Evolutionary conservation across 805 yeast species (phyloP).

Genomic region (Candida pini): DNA sequence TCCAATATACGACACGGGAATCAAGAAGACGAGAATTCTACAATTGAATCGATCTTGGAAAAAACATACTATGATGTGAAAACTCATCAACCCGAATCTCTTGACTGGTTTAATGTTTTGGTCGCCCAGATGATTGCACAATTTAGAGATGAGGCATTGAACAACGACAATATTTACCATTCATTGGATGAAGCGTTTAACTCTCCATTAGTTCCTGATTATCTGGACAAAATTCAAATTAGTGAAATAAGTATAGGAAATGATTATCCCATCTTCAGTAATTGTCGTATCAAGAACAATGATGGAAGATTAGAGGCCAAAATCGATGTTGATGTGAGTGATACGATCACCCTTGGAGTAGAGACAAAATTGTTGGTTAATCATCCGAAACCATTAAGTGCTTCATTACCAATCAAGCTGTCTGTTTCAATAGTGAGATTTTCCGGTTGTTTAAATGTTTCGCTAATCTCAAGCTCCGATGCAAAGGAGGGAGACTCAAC

Average conservation of each 20-base stretch:
- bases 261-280: constrained; percentile 92
- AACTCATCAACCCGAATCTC: constrained; percentile 80
- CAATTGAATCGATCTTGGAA: constrained; percentile 54
- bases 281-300: constrained; percentile 66
- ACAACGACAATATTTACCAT: constrained; percentile 78
- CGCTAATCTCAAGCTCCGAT: constrained; percentile 43
- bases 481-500: constrained; percentile 15
- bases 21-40: constrained; percentile 13
- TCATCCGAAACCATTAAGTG: constrained; percentile 78
- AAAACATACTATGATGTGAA: constrained; percentile 90
- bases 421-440: constrained; percentile 87
- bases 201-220: constrained; percentile 67
- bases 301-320: constrained; percentile 69
- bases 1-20: constrained; percentile 5
- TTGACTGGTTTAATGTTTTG: constrained; percentile 95
- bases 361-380: constrained; percentile 76
- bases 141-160: constrained; percentile 81
- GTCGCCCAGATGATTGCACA: constrained; percentile 88
- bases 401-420: constrained; percentile 78
- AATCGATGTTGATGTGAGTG: constrained; percentile 85
- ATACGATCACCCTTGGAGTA: constrained; percentile 78
- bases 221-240: constrained; percentile 68
- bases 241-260: constrained; percentile 91
- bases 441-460: constrained; percentile 82
- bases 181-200: constrained; percentile 65